These are phyloP conservation scores for Suillus americanus DNA, from an alignment of 768 basidiomycete genomes.

Conservation along the genomic window DNA sequence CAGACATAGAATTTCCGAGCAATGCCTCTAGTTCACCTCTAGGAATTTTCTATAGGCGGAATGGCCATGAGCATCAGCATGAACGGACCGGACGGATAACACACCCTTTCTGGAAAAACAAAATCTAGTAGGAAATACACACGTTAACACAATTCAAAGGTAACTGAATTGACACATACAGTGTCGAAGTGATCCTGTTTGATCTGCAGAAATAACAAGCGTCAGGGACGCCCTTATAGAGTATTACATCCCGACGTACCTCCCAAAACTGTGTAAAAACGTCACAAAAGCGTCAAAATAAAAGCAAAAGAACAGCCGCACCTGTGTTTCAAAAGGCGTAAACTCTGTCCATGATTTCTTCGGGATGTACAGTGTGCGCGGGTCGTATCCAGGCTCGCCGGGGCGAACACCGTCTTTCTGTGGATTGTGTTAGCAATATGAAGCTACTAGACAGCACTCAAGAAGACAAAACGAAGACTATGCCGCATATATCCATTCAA, in stretches of 20 bases:
- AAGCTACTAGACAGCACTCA: not conserved
- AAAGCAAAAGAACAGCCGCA: constrained; percentile 20
- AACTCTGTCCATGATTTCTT: constrained; percentile 74
- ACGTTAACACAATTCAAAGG: not conserved
- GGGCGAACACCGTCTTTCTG: constrained; percentile 82
- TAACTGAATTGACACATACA: constrained; percentile 34
- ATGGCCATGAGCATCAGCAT: constrained; percentile 1
- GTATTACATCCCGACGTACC: constrained; percentile 36
- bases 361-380: constrained; percentile 83
- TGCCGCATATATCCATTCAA: not conserved
- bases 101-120: constrained; percentile 99
- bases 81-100: constrained; percentile 11
- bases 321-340: constrained; percentile 95
- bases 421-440: not conserved
- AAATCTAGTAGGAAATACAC: constrained; percentile 44
- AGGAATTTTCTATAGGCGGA: constrained; percentile 66
- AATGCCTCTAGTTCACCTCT: constrained; percentile 46
- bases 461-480: constrained; percentile 1
- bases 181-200: constrained; percentile 98
- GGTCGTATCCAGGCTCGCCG: constrained; percentile 86
- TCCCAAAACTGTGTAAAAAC: constrained; percentile 62
- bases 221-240: not conserved
- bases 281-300: constrained; percentile 3
- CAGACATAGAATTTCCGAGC: not conserved
- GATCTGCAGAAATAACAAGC: constrained; percentile 61